Evolutionary conservation across 2,329 filamentous ascomycete genomes (phyloP).

Genomic region (Eutypa lata): DNA sequence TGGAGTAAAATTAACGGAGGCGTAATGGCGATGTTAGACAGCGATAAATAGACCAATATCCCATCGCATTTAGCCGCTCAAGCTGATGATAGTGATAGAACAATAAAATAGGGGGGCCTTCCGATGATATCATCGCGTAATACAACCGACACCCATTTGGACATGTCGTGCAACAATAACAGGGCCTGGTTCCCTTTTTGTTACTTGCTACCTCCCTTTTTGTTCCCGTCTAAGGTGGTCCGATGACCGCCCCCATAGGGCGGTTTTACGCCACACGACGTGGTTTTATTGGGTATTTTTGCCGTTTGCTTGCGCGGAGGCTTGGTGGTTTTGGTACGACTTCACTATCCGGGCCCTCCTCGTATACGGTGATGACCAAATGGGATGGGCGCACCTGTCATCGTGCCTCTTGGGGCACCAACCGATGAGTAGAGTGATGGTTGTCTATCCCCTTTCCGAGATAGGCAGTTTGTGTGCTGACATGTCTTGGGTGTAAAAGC

Average conservation of each 20-base stretch:
- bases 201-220: too few species aligned
- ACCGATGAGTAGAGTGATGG: too few species aligned
- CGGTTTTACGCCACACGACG: not conserved
- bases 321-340: not conserved
- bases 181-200: not conserved
- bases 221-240: not conserved
- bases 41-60: not conserved
- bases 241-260: not conserved
- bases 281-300: not conserved
- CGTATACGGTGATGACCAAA: not conserved
- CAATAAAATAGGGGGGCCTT: not conserved
- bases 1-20: too few species aligned
- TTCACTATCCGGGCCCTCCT: not conserved
- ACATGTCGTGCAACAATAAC: not conserved
- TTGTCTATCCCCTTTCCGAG: not conserved
- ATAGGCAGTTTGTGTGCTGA: constrained; percentile 3
- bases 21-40: not conserved
- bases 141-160: not conserved
- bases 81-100: not conserved
- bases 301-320: not conserved
- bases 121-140: not conserved
- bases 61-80: not conserved
- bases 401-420: not conserved
- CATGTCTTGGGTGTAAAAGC: constrained; percentile 5
- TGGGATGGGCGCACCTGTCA: not conserved